Base-by-base conservation (phyloP, 805 yeast genomes). In the Aciculoconidium aculeatum region DNA sequence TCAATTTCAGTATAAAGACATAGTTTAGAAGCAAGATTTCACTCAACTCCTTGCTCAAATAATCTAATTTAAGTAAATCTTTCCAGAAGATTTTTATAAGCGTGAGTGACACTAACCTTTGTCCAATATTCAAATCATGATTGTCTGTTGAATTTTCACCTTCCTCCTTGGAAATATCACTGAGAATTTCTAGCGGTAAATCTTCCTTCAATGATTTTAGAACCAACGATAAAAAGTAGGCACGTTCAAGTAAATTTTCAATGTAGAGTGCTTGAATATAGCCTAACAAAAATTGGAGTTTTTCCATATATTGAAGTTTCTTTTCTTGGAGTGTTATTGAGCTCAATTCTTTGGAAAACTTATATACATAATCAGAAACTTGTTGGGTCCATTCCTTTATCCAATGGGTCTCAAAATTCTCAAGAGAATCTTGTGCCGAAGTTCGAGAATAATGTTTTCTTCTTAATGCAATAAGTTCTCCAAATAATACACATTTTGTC, bases 381-480 rank as follows among this genome's bases (percentile, higher is more conserved):
- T 83, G 94, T 23, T 77, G 82, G 0, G 96, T 83, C 97, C 97
- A 90, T 49, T 86, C 95, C 34, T 73, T 74, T 11, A 80, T 62
- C 86, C 96, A 80, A 27, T 68, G 72, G 14, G 58, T 51, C 35
- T 77, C 81, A n/a, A 65, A 41, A 14, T 41, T 40, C 14, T 60
- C 58, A 1, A 51, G 34, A n/a, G 35, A 10, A 31, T 23, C 14
- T 20, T 18, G 27, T 21, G 17, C 17, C 18, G 14, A 41, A 34
- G 21, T 33, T 23, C 42, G 26, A n/a, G 49, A 32, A 27, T 46
- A 58, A 22, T 49, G 40, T 31, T 59, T 61, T 31, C 53, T 51
- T 7, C 60, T 42, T 11, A 60, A 44, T 3, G 59, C 46, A 11
- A 51, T 22, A n/a, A 55, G 46, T 30, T 51, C 56, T 39, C 87